phyloP scores from a whole-genome alignment of 768 basidiomycete genomes.

The Boletales sp. region DNA sequence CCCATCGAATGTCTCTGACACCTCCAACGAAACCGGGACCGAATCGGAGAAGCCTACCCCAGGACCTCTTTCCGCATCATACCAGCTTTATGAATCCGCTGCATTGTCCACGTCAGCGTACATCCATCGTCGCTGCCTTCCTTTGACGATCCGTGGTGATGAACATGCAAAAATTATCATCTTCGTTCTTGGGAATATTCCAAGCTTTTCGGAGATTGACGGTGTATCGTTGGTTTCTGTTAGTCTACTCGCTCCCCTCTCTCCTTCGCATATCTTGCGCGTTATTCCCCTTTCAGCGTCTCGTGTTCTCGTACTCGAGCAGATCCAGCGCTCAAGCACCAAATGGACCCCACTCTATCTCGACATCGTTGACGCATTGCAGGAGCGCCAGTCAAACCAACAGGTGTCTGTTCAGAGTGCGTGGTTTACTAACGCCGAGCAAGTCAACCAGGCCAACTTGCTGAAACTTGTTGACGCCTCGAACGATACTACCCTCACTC shows the following conservation, averaged over 20 bases:
- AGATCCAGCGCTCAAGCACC: conserved; percentile 67
- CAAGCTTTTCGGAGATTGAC: conserved; percentile 43
- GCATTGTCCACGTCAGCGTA: conserved; percentile 61
- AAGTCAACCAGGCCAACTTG: conserved; percentile 43
- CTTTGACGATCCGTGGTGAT: conserved; percentile 51
- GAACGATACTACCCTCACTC: conserved; percentile 32
- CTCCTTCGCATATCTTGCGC: conserved; percentile 49
- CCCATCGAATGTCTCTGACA: conserved; percentile 19
- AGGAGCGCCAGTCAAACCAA: conserved; percentile 47
- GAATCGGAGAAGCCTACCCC: not conserved
- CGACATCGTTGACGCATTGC: conserved; percentile 71
- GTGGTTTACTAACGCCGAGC: conserved; percentile 49
- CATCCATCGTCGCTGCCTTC: conserved; percentile 56
- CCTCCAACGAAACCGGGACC: not conserved
- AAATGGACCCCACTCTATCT: conserved; percentile 89
- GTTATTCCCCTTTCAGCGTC: conserved; percentile 60
- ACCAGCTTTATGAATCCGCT: conserved; percentile 64
- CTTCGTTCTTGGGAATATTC: conserved; percentile 60
- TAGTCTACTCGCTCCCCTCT: conserved; percentile 66
- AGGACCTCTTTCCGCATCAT: conserved; percentile 29
- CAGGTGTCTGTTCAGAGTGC: conserved; percentile 60
- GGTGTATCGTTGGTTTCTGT: conserved; percentile 63
- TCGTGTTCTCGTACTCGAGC: conserved; percentile 79
- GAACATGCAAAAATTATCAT: conserved; percentile 62
- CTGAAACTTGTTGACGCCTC: conserved; percentile 48